These are phyloP conservation scores for Tricladium varicosporioides DNA, from an alignment of 2,329 filamentous ascomycete genomes.

Conservation along the genomic window DNA sequence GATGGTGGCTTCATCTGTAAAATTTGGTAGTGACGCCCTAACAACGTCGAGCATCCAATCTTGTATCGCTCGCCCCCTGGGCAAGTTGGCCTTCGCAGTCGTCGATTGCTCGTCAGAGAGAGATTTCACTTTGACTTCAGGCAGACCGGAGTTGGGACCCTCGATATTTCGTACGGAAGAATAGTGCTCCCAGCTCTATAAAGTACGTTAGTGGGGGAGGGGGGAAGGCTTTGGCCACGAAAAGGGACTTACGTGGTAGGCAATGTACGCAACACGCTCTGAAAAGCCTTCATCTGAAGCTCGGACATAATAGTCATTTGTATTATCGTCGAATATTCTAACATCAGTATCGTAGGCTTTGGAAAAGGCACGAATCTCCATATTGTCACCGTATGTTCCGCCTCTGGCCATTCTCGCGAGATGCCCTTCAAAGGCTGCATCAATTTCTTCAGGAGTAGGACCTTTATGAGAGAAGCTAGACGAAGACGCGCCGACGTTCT, in stretches of 20 bases:
- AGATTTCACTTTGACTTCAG: slow-evolving; percentile 38
- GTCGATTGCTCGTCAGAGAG: slow-evolving; percentile 31
- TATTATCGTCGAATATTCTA: slow-evolving; percentile 54
- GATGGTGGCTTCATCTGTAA: slow-evolving; percentile 48
- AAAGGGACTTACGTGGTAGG: slow-evolving; percentile 55
- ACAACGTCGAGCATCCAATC: slow-evolving; percentile 57
- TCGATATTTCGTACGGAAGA: slow-evolving; percentile 61
- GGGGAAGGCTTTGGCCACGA: not conserved
- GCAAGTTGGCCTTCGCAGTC: slow-evolving; percentile 37
- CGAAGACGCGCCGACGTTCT: slow-evolving; percentile 47
- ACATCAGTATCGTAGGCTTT: slow-evolving; percentile 60
- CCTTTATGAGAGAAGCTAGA: slow-evolving; percentile 41
- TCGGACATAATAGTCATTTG: slow-evolving; percentile 47
- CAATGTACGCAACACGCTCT: slow-evolving; percentile 49
- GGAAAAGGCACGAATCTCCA: slow-evolving; percentile 66
- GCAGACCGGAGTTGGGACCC: slow-evolving; percentile 56
- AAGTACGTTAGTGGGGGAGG: slow-evolving; percentile 13
- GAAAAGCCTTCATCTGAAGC: slow-evolving; percentile 38
- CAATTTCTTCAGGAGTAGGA: slow-evolving; percentile 53
- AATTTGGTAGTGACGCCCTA: slow-evolving; percentile 48
- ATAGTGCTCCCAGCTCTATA: slow-evolving; percentile 62
- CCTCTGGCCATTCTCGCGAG: slow-evolving; percentile 57
- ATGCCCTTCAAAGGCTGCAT: slow-evolving; percentile 51
- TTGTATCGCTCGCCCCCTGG: slow-evolving; percentile 41
- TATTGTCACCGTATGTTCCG: slow-evolving; percentile 63